Evolutionary conservation across 2,329 filamentous ascomycete genomes (phyloP), one percentile per base, ranked within the genome.

Genomic region (Aureobasidium melanogenum): DNA sequence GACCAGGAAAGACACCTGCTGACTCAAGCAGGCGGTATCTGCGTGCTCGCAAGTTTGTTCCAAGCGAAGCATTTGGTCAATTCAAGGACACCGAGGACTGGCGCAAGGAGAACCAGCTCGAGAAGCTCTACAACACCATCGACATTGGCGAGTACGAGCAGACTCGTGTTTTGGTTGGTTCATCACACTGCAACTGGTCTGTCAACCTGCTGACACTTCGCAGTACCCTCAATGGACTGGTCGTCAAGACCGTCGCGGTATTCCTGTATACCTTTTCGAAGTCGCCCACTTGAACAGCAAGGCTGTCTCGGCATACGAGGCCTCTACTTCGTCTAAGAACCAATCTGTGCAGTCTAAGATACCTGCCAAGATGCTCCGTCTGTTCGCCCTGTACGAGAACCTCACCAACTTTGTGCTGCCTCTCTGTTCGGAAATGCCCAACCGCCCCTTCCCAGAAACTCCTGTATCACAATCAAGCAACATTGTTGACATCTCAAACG

Each of bases 141-240:
- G 90, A 96, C 63, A 76, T 92, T 24, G 84, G 89, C 2, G 87
- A 91, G 61, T 97, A 92, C 72, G 91, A 96, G 74, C 81, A 88
- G 69, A 88, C 89, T 64, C 82, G 88, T 62, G 81, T 84, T 66
- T 80, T 97, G 78, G 89, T 93, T 75, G 67, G 79, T 28, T 7
- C 24, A 10, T 2, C 24, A n/a, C 5, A 3, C 46, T 2, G 8
- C 19, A 8, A 14, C 4, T 1, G 22, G 22, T 34, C 44, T 15
- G 12, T 30, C 12, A n/a, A 0, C 5, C 17, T 59, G 56, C 26
- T 60, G 39, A 61, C 38, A 63, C 50, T 30, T 38, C 63, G 60
- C 69, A 92, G 88, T 96, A 96, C 71, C 91, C 92, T 26, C 91
- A 96, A 84, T 97, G 91, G 89, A 95, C 90, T 22, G 93, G 93